phyloP scores from a whole-genome alignment of 176 grass and related monocot genomes.

The Oryza punctata region DNA sequence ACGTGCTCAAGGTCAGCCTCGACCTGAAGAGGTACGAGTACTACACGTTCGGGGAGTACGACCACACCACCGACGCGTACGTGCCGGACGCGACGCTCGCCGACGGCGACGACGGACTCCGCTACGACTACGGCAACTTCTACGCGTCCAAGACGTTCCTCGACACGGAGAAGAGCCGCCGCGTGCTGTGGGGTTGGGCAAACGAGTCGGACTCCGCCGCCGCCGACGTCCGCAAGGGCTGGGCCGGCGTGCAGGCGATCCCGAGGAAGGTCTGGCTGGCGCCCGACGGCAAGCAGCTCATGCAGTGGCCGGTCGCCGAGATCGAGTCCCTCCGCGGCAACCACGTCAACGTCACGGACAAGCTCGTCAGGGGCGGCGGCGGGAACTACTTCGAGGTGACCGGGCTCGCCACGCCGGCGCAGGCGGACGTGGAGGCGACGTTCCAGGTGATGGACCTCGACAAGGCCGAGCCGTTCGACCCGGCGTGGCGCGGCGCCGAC shows the following conservation, averaged over 20 bases:
- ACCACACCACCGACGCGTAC: conserved; percentile 55
- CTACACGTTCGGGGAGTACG: conserved; percentile 68
- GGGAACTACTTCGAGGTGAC: conserved; percentile 31
- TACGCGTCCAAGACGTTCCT: conserved; percentile 85
- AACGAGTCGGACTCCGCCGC: conserved; percentile 64
- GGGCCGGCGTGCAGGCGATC: conserved; percentile 70
- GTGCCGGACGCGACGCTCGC: conserved; percentile 41
- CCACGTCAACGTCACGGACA: conserved; percentile 34
- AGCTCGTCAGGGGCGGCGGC: conserved; percentile 9
- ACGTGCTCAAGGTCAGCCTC: conserved; percentile 78
- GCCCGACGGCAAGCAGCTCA: conserved; percentile 53
- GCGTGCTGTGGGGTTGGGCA: conserved; percentile 72
- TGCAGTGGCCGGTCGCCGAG: conserved; percentile 78
- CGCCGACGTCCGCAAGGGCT: conserved; percentile 54
- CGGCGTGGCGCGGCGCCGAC: conserved; percentile 50
- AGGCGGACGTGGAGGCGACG: conserved; percentile 79
- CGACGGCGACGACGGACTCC: conserved; percentile 52
- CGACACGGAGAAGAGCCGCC: conserved; percentile 45
- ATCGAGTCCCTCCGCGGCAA: conserved; percentile 53
- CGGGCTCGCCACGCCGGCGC: conserved; percentile 42
- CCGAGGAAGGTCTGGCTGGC: conserved; percentile 68
- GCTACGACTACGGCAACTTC: conserved; percentile 80
- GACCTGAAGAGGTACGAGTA: conserved; percentile 56
- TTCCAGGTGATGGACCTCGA: conserved; percentile 62
- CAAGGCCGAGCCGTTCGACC: conserved; percentile 68